Base-by-base conservation (phyloP, 495 filamentous ascomycete species). In the Polyplosphaeria fusca region DNA sequence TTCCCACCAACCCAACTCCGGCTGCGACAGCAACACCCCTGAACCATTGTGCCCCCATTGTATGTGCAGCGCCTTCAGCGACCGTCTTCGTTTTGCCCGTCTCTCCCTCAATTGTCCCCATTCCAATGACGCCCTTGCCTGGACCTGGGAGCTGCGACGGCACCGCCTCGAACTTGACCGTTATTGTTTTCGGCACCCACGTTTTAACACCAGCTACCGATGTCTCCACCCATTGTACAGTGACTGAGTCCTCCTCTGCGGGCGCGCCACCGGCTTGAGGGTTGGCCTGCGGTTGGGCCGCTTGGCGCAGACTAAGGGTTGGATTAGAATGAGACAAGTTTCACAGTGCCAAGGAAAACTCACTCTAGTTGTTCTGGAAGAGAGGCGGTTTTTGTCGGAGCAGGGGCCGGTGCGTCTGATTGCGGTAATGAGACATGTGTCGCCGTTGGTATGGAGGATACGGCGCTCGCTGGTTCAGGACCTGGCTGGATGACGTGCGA, bases 61-160 rank as follows among this genome's bases (percentile, higher is more conserved):
- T 57, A 16, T 42, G 35, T 42, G 44, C 60, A 3, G 53, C 60
- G 1, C 42, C 54, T 25, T 30, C 41, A 30, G 27, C 32, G 4
- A 53, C 54, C 43, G 66, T 66, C 61, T 60, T 61, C 38, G 54
- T 58, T 9, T 58, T 47, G 1, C 67, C 67, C 16, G 55, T 26
- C 26, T 63, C 12, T 5, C 66, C 66, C 24, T 59, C 67, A 39
- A 66, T 20, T 19, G 59, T 60, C 12, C 67, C 67, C 52, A 70
- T 55, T 3, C 67, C 67, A 32, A 70, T 48, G 2, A 26, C 35
- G 1, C 68, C 68, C 16, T 49, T 50, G 4, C 50, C 58, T 13
- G 64, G 60, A 22, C 1, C 22, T 1, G 67, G 57, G 20, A 41
- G 25, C 54, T 65, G 60, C 7, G 49, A 50, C 20, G 52, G 50